phyloP scores from a whole-genome alignment of 768 basidiomycete genomes.

The Mycena crocata region DNA sequence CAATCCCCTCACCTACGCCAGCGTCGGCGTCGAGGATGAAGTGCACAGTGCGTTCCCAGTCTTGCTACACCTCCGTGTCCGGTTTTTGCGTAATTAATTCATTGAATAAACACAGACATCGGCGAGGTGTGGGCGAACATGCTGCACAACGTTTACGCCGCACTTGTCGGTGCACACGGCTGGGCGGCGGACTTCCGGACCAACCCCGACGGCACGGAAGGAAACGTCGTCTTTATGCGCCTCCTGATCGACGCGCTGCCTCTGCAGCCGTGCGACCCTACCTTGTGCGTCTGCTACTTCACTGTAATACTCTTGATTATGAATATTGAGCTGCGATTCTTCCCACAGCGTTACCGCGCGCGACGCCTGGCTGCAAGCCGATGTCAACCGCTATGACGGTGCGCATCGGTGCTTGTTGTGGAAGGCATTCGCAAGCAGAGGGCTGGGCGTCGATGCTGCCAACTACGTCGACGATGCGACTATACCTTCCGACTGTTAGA shows the following conservation, averaged over 20 bases:
- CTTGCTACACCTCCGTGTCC: no score
- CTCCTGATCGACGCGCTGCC: conserved; percentile 47
- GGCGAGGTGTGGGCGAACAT: conserved; percentile 63
- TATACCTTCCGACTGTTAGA: conserved; percentile 42
- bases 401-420: conserved; percentile 49
- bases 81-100: not conserved
- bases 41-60: conserved; percentile 47
- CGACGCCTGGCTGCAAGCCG: conserved; percentile 51
- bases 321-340: conserved; percentile 2
- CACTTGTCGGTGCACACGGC: conserved; percentile 40
- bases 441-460: conserved; percentile 46
- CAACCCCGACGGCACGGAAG: conserved; percentile 44
- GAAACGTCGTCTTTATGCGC: conserved; percentile 48
- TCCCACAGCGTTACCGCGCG: conserved; percentile 40
- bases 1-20: conserved; percentile 47
- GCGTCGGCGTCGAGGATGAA: conserved; percentile 43
- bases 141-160: conserved; percentile 50
- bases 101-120: conserved; percentile 43
- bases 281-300: conserved; percentile 44
- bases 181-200: conserved; percentile 41
- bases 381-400: conserved; percentile 47
- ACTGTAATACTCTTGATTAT: not conserved
- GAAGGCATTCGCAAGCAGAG: conserved; percentile 48
- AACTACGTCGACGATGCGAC: conserved; percentile 41
- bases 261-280: conserved; percentile 35